Evolutionary conservation across 805 yeast species (phyloP), one percentile per base, ranked within the genome.

Genomic region (Lachancea kluyveri): DNA sequence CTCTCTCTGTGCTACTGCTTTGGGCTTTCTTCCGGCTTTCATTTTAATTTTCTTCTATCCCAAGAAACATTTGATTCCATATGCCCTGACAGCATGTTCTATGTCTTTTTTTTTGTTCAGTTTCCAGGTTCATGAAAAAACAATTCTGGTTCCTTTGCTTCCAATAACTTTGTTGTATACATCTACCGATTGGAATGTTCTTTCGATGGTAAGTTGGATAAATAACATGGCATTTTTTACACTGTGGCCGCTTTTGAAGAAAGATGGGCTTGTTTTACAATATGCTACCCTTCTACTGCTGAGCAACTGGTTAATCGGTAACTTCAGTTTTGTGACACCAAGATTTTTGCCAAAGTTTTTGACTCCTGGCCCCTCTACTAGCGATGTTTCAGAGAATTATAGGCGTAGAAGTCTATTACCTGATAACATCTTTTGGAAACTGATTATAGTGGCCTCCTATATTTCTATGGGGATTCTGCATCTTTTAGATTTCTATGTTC

Each of bases 121-220:
- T 19, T 92, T 86, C 65, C 97, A 90, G 55, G 97, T 92, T 4
- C 98, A 92, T 54, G 97, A 92, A 59, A 92, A 92, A 60, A 74
- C 92, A 0, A 88, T 92, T 10, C 61, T 92, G 37, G 71, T 92
- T 3, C 97, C 98, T 1, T 66, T 92, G 42, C 53, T 92, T 46
- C 97, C 97, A 4, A 73, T 86, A 8, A 75, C 92, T 0, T 61
- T 92, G 34, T 59, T 88, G 6, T 63, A 62, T 40, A 59, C 65
- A 3, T 62, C 69, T 6, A 72, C 74, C 21, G 74, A 74, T 36
- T 64, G 76, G 26, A 66, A 74, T 40, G 72, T 75, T 12, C 67
- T 77, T n/a, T 75, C 90, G 3, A 72, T 85, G 62, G 74, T 84
- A 2, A 76, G 78, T 32, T 92, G 97, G 96, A 74, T 90, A 39